Evolutionary conservation across 163 green algal genomes (phyloP), one percentile per base, ranked within the genome.

Genomic region (Coccomyxa subellipsoidea): DNA sequence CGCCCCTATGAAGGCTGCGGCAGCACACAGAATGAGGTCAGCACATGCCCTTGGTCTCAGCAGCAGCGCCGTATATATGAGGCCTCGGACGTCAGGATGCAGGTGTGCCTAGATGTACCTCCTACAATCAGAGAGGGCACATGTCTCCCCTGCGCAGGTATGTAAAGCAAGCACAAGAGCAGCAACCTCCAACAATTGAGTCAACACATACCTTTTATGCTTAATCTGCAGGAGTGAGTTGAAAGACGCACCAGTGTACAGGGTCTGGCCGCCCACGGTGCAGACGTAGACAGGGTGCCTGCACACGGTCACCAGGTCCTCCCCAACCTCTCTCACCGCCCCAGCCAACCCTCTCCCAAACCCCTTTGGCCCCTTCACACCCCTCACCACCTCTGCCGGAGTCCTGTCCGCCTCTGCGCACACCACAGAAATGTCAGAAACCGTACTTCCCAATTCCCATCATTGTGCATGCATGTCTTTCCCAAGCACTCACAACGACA

Each of bases 1-100:
- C 15, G 94, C 91, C 0, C 96, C 96, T 37, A 99, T 85, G 36
- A 98, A 90, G 32, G 87, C 91, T 76, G 92, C 91, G n/a, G 79
- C 95, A 94, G 66, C 66, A 66, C 34, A 88, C 72, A 78, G 23
- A 39, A 76, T 23, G 39, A 2, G 15, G 47, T 54, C 47, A 18
- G 15, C 47, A 27, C 47, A 59, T 23, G 23, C 47, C 47, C 23
- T 18, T 59, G 47, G 21, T 12, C 47, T 59, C 15, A 59, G 1
- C 47, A 27, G 47, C 15, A 59, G 23, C 15, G 47, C 47, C 23
- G 47, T 18, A 27, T 59, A 18, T 59, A 7, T 27, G 47, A 59
- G 47, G 47, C 47, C 3, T n/a, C n/a, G n/a, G n/a, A n/a, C n/a
- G n/a, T n/a, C n/a, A n/a, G n/a, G n/a, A n/a, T n/a, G n/a, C n/a